Base-by-base conservation (phyloP, 225 moss, liverwort and hornwort genomes). In the Climacium dendroides region DNA sequence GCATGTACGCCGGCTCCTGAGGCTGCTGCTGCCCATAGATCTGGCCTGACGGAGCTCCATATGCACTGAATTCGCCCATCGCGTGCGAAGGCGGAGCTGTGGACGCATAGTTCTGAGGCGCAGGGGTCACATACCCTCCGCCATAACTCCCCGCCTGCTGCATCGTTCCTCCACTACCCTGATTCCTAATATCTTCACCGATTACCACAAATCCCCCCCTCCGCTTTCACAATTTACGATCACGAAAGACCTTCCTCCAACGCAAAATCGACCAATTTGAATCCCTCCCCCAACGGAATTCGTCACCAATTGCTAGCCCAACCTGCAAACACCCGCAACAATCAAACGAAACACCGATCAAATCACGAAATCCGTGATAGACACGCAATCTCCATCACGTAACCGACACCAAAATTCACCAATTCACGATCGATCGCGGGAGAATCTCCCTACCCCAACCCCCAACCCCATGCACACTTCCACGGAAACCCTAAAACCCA, bases 81-180 rank as follows among this genome's bases (percentile, higher is more conserved):
- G 92, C 93, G 75, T 90, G 86, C 67, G 94, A 90, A 12, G 95
- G 88, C 65, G 90, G 82, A 35, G 90, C 89, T 29, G 90, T 85
- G 57, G 94, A 89, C 43, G 91, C 89, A 80, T 95, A 96, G 14
- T 39, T 86, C 74, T 94, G 90, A 19, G 78, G 78, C 37, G 79
- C 86, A 37, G 91, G 93, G 75, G 92, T 89, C 30, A 88, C 92
- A 83, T 92, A 94, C 32, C 90, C 92, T 54, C 67, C 96, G 69
- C 95, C 91, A 81, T 92, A 92, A 76, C 82, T 85, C 65, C 93
- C 96, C 84, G 92, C 89, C 59, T 92, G 96, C 90, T 94, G 94
- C 96, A 96, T 96, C 85, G 80, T 87, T 78, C 87, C 87, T 82
- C 10, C 66, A 37, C 62, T 55, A 64, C 32, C 78, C 62, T 64